These are phyloP conservation scores for Coniferiporia sulphurascens DNA, from an alignment of 1,284 basidiomycete genomes.

Conservation along the genomic window DNA sequence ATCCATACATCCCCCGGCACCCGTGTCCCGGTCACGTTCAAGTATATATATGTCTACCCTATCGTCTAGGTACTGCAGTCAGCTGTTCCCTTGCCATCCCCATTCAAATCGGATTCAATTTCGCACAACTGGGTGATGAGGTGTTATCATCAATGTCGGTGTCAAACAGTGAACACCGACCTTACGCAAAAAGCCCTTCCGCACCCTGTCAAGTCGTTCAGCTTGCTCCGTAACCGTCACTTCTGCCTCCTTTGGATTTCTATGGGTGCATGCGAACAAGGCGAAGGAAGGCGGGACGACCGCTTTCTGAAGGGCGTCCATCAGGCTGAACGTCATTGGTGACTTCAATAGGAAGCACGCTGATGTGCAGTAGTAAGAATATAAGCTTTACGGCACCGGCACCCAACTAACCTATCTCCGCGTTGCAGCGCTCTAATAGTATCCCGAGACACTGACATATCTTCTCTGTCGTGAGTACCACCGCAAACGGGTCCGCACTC, in stretches of 20 bases:
- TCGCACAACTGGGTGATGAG: not conserved
- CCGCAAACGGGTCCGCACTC: not conserved
- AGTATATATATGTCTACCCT: no score
- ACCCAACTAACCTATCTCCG: not conserved
- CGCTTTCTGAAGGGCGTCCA: not conserved
- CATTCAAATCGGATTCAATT: not conserved
- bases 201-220: not conserved
- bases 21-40: no score
- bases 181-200: constrained; percentile 6
- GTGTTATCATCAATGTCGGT: not conserved
- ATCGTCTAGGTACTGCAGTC: not conserved
- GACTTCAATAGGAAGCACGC: constrained; percentile 5
- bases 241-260: not conserved
- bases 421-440: constrained; percentile 4
- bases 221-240: not conserved
- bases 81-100: not conserved
- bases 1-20: no score
- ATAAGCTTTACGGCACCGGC: not conserved
- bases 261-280: not conserved
- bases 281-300: not conserved
- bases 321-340: constrained; percentile 13
- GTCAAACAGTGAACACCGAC: not conserved
- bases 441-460: constrained; percentile 6
- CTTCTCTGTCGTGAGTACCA: not conserved
- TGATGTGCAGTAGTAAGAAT: not conserved